These are phyloP conservation scores for Phytophthora multivora DNA, from an alignment of 352 stramenopile species.

Conservation along the genomic window DNA sequence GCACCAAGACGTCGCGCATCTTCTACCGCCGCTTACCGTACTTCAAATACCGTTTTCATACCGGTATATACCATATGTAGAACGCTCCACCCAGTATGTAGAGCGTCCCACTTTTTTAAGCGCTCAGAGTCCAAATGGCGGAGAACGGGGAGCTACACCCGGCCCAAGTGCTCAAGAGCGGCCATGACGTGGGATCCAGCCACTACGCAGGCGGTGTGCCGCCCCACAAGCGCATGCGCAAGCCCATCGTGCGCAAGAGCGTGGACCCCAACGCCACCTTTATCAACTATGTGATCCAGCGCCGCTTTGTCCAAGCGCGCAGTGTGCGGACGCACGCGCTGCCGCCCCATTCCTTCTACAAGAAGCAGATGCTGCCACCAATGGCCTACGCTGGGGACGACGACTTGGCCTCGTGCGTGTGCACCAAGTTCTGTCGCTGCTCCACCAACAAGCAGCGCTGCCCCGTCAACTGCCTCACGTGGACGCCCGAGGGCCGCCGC, in stretches of 20 bases:
- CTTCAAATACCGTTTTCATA: constrained; percentile 4
- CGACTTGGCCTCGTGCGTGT: constrained; percentile 79
- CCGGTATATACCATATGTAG: constrained; percentile 1
- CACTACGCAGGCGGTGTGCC: constrained; percentile 73
- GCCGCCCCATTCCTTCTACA: constrained; percentile 86
- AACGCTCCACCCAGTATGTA: constrained; percentile 3
- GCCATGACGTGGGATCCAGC: constrained; percentile 71
- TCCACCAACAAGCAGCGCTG: constrained; percentile 93
- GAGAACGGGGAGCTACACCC: constrained; percentile 65
- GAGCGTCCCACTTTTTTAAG: background rate
- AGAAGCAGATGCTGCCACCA: constrained; percentile 80
- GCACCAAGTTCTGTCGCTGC: constrained; percentile 88
- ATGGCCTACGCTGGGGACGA: constrained; percentile 63
- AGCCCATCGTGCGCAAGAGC: constrained; percentile 88
- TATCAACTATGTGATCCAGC: constrained; percentile 80
- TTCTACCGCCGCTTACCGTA: background rate
- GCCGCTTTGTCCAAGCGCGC: constrained; percentile 64
- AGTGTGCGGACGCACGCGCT: constrained; percentile 56
- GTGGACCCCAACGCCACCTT: constrained; percentile 88
- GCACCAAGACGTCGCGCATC: constrained; percentile 63
- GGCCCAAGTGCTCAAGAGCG: constrained; percentile 78
- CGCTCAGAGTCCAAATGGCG: constrained; percentile 18
- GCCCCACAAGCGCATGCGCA: constrained; percentile 83
- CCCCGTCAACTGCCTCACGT: constrained; percentile 94
- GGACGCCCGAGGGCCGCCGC: constrained; percentile 94